These are phyloP conservation scores for Ilyonectria robusta DNA, from an alignment of 2,329 filamentous ascomycete genomes.

Conservation along the genomic window DNA sequence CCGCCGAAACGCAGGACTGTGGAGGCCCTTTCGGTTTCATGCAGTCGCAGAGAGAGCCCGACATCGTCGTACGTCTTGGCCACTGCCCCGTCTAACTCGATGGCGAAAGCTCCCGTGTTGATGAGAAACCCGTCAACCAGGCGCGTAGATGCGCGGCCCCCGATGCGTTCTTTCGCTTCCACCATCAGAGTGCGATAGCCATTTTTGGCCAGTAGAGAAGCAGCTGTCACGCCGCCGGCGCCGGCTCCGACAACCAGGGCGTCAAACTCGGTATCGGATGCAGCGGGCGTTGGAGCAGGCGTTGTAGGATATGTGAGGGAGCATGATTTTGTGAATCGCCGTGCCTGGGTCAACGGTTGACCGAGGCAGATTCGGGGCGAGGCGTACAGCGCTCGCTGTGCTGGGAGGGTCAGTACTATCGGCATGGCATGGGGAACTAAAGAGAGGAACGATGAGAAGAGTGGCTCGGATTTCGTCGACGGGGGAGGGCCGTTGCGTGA, in stretches of 20 bases:
- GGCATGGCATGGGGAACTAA: neutral
- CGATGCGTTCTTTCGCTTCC: constrained; percentile 3
- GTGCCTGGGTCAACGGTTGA: neutral
- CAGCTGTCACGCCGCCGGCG: constrained; percentile 1
- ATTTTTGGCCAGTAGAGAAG: neutral
- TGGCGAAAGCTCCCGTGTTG: neutral
- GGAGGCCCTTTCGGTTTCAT: neutral
- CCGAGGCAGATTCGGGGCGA: neutral
- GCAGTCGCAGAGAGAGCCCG: neutral
- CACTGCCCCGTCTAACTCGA: constrained; percentile 2
- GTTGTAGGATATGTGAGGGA: neutral
- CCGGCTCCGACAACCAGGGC: neutral
- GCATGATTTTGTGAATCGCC: constrained; percentile 1
- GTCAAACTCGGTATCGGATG: constrained; percentile 2
- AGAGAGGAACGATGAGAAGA: neutral
- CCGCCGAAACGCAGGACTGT: neutral
- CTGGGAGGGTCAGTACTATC: neutral
- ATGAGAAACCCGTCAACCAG: neutral
- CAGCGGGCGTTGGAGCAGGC: neutral
- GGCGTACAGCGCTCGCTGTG: neutral
- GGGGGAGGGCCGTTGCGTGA: no score
- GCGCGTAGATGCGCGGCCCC: neutral
- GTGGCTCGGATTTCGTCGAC: no score
- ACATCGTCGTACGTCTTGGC: neutral
- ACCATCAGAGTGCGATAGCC: neutral